A percentile compares a stretch with the other conserved stretches of the same genome.
These are phyloP conservation scores for Lactuca saligna DNA, from an alignment of 129 eudicot species.

Conservation along the genomic window DNA sequence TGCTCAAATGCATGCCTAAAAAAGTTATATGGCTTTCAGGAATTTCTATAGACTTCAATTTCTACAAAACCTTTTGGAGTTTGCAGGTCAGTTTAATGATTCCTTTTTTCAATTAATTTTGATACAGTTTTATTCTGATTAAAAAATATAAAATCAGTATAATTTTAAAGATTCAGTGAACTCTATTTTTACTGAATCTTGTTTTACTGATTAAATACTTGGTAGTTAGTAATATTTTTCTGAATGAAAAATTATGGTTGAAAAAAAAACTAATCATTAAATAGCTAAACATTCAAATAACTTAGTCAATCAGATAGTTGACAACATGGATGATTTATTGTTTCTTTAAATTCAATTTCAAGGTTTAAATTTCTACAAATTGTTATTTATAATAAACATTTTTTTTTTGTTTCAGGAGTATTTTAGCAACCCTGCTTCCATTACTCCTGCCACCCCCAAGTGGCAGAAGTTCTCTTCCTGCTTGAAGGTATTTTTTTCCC, in stretches of 20 bases:
- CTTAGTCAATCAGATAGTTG: too few species aligned
- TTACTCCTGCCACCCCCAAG: constrained; percentile 59
- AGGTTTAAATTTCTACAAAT: not conserved
- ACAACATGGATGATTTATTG: too few species aligned
- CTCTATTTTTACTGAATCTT: too few species aligned
- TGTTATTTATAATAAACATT: not conserved
- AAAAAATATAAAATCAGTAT: too few species aligned
- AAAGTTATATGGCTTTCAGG: constrained; percentile 45
- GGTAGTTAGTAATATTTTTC: too few species aligned
- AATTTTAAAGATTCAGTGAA: too few species aligned
- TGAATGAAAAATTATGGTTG: too few species aligned
- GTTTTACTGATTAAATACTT: too few species aligned
- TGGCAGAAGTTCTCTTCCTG: constrained; percentile 89
- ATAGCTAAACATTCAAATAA: too few species aligned
- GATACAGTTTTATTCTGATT: not conserved
- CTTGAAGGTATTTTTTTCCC: constrained; percentile 52
- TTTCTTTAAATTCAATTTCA: too few species aligned
- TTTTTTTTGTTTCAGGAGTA: constrained; percentile 51
- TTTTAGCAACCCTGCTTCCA: constrained; percentile 77
- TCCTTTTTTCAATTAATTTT: not conserved
- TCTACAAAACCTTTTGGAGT: constrained; percentile 97
- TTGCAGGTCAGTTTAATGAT: constrained; percentile 62
- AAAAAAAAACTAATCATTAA: too few species aligned
- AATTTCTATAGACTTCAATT: constrained; percentile 89
- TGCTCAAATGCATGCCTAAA: not conserved